These are phyloP conservation scores for Phytophthora hibernalis DNA, from an alignment of 352 stramenopile genomes.

Conservation along the genomic window DNA sequence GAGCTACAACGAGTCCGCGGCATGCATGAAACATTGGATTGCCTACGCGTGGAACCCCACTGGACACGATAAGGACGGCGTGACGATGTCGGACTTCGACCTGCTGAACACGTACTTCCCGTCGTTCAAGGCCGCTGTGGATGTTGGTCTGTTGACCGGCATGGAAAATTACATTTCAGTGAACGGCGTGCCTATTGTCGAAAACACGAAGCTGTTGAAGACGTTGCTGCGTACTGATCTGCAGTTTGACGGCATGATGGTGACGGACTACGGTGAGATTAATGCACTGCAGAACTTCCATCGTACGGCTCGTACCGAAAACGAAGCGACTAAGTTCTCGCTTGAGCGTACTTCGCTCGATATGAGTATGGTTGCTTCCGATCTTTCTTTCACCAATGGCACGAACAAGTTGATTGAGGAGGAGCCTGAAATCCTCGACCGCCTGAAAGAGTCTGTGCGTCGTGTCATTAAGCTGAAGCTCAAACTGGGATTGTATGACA, in stretches of 20 bases:
- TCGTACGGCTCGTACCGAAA: constrained; percentile 35
- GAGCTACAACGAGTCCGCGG: constrained; percentile 53
- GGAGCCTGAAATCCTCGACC: constrained; percentile 30
- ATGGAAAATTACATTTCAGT: constrained; percentile 94
- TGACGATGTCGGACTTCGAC: constrained; percentile 66
- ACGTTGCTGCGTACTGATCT: constrained; percentile 78
- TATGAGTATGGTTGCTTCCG: constrained; percentile 85
- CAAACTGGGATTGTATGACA: constrained; percentile 66
- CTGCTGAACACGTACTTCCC: constrained; percentile 82
- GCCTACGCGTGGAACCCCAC: constrained; percentile 75
- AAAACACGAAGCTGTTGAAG: constrained; percentile 69
- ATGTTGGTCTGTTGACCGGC: constrained; percentile 72
- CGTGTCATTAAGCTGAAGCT: constrained; percentile 74
- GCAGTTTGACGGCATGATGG: constrained; percentile 79
- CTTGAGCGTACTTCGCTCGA: constrained; percentile 80
- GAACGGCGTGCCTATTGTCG: constrained; percentile 87
- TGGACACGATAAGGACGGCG: constrained; percentile 79
- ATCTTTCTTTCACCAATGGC: constrained; percentile 50
- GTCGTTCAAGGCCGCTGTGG: constrained; percentile 74
- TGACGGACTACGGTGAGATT: no score
- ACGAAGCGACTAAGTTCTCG: constrained; percentile 62
- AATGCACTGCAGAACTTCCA: constrained; percentile 70
- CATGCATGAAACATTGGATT: constrained; percentile 89
- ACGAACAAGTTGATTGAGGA: constrained; percentile 42
- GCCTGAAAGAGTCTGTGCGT: constrained; percentile 56